Evolutionary conservation across 306 rosid genomes (phyloP).

Genomic region (Medicago lupulina): DNA sequence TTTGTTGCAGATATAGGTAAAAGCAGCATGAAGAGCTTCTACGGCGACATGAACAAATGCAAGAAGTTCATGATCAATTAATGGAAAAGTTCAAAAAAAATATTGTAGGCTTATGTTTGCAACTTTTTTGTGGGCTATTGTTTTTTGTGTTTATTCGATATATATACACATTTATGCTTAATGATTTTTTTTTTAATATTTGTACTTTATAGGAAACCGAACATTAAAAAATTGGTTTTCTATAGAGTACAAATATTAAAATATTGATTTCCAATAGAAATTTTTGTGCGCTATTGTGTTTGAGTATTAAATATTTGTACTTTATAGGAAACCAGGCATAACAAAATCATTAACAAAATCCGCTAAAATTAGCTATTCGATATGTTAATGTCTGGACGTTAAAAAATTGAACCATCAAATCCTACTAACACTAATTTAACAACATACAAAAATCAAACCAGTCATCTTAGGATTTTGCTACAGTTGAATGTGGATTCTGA

Average conservation of each 20-base stretch:
- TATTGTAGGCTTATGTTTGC: conserved; percentile 71
- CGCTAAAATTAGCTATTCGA: too few species aligned
- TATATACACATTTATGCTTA: background rate
- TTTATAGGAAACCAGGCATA: too few species aligned
- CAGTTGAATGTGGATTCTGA: conserved; percentile 57
- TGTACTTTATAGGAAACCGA: conserved; percentile 58
- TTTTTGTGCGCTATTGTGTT: conserved; percentile 70
- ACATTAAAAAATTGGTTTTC: too few species aligned
- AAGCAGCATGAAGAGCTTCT: too few species aligned
- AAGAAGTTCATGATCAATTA: conserved; percentile 68
- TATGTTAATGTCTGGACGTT: too few species aligned
- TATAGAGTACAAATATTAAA: too few species aligned
- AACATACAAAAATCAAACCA: conserved; percentile 50
- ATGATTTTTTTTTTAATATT: background rate
- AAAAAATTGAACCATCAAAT: conserved; percentile 66
- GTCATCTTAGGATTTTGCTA: conserved; percentile 44
- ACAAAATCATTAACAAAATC: too few species aligned
- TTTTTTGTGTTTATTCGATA: background rate
- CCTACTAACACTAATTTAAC: conserved; percentile 50
- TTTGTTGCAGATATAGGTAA: too few species aligned
- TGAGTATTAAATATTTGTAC: too few species aligned
- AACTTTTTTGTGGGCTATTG: background rate
- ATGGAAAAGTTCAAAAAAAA: conserved; percentile 76
- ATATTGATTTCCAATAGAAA: conserved; percentile 82
- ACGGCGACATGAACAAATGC: conserved; percentile 60